A percentile compares a stretch with the other conserved stretches of the same genome.
These are phyloP conservation scores for Claviceps purpurea DNA, from an alignment of 2,329 filamentous ascomycete species.

Conservation along the genomic window DNA sequence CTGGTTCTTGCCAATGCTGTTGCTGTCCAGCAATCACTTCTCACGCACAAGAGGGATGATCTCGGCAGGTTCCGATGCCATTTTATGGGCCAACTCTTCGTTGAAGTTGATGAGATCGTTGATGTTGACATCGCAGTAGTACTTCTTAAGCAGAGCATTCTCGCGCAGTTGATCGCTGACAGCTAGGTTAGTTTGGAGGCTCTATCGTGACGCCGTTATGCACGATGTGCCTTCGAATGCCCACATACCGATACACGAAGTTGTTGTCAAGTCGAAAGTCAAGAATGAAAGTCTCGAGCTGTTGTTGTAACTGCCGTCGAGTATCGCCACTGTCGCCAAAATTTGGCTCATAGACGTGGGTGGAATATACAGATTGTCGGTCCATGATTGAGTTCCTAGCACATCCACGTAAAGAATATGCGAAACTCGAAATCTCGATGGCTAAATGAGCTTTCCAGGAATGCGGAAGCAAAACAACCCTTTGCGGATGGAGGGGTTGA, in stretches of 20 bases:
- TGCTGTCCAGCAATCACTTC: neutral
- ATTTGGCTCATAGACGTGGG: constrained; percentile 63
- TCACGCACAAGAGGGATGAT: constrained; percentile 74
- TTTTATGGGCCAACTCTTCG: constrained; percentile 80
- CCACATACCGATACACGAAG: constrained; percentile 75
- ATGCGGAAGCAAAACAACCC: neutral
- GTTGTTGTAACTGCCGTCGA: constrained; percentile 58
- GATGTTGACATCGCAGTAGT: constrained; percentile 92
- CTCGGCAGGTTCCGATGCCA: constrained; percentile 81
- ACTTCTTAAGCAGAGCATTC: constrained; percentile 87
- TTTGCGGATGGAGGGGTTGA: neutral
- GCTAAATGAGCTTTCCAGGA: neutral
- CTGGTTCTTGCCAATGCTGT: neutral
- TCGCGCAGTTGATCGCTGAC: constrained; percentile 83
- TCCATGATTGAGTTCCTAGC: constrained; percentile 48
- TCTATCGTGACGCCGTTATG: neutral
- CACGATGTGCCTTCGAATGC: too few relatives aligned
- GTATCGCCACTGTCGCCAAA: constrained; percentile 55
- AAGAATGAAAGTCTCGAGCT: constrained; percentile 81
- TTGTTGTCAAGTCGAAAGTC: constrained; percentile 88
- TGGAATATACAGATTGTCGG: constrained; percentile 71
- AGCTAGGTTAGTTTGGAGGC: constrained; percentile 5
- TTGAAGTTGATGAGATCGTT: constrained; percentile 92
- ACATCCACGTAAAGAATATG: neutral
- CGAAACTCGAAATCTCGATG: neutral